Base-by-base conservation (phyloP, 1,139 yeast species). In the Candida glucosophila region DNA sequence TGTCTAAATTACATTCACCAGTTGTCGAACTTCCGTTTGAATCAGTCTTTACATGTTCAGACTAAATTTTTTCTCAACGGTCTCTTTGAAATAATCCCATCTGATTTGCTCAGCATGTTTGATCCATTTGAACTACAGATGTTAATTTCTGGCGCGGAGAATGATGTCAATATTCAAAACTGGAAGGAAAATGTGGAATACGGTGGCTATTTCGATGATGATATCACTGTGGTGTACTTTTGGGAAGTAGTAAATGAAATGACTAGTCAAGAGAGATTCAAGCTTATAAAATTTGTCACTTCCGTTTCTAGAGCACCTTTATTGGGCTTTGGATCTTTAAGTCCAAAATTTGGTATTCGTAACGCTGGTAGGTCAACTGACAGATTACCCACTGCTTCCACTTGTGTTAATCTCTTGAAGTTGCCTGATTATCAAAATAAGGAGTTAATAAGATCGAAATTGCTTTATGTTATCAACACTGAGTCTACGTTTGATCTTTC, bases 231-330 rank as follows among this genome's bases (percentile, higher is more conserved):
- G 10, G 34, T 36, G 12, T 56, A 71, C 34, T 74, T 90, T 43
- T 88, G 95, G 92, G 75, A 77, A 32, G 74, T 85, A 5, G 61
- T 90, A 5, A 59, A 58, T 12, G 95, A 82, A 31, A 72, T 86
- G 65, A 47, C 63, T 3, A 59, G 70, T 2, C 67, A 66, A 12
- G 83, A 85, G 32, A 60, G 74, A 36, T 61, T 70, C 16, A 67
- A 71, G 34, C 67, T 90, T 31, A 54, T 88, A 19, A 80, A 82
- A 45, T 90, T 86, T 56, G 95, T 83, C 14, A 90, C 97, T 0
- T 81, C 95, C 0, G 94, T 85, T 2, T 77, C 95, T 2, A 68
- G 90, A 35, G 95, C 95, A 0, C 98, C 99, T 1, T 58, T 90
- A 19, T 61, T 83, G 15, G 99, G 99, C 1, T 90, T 90, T 48